Percentiles rank a stretch among this genome's conserved stretches.
Evolutionary conservation across 108 stramenopile species (phyloP).

Genomic region (Fistulifera pelliculosa): DNA sequence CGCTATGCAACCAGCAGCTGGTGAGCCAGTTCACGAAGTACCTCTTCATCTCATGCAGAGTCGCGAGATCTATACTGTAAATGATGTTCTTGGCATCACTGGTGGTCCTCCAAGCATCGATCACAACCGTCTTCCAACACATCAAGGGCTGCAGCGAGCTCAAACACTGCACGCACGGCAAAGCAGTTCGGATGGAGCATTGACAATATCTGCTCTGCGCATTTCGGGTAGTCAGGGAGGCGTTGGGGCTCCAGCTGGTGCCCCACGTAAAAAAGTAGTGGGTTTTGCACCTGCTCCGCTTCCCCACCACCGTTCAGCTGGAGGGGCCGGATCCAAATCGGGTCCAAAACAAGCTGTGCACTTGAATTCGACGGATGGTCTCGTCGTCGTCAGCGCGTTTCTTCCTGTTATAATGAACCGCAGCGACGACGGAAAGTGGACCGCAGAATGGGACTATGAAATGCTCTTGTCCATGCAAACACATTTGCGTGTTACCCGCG

Average conservation of each 20-base stretch:
- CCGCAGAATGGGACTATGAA: slow-evolving; percentile 94
- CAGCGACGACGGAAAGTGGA: slow-evolving; percentile 51
- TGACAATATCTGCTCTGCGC: slow-evolving; percentile 11
- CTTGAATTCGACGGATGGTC: slow-evolving; percentile 74
- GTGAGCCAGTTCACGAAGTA: slow-evolving; percentile 28
- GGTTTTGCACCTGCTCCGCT: slow-evolving; percentile 65
- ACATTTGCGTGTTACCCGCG: slow-evolving; percentile 82
- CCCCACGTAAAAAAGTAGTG: slow-evolving; percentile 52
- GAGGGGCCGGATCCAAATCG: neutral
- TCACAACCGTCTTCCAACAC: slow-evolving; percentile 37
- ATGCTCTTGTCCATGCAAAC: slow-evolving; percentile 89
- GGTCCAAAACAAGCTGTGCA: slow-evolving; percentile 42
- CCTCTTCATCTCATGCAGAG: slow-evolving; percentile 48
- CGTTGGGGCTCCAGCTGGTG: neutral
- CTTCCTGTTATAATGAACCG: slow-evolving; percentile 77
- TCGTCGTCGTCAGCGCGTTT: slow-evolving; percentile 83
- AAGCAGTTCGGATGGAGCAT: slow-evolving; percentile 10
- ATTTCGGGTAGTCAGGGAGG: neutral
- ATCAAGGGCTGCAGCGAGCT: slow-evolving; percentile 12
- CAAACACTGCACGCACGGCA: slow-evolving; percentile 13
- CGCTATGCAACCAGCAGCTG: slow-evolving; percentile 9
- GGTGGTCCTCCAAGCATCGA: slow-evolving; percentile 56
- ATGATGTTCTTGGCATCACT: slow-evolving; percentile 60
- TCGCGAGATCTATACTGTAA: slow-evolving; percentile 61
- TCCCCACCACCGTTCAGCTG: slow-evolving; percentile 8